Conservation (phyloP, 2,329 filamentous ascomycete species). For the Pseudogymnoascus sp. region DNA sequence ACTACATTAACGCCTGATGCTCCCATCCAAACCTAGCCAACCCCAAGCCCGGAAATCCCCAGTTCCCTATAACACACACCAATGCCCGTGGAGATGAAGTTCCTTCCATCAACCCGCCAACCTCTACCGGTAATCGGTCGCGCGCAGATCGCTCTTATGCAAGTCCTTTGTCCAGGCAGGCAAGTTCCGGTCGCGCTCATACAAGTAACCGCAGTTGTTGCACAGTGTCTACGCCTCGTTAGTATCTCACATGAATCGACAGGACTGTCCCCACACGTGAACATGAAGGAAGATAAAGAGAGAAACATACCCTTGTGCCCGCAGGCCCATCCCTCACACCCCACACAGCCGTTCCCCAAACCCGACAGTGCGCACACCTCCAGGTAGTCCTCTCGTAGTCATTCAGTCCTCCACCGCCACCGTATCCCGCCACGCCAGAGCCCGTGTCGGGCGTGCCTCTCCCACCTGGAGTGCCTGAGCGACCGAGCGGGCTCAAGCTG, state of each 20-base stretch:
- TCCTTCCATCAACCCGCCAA: background rate
- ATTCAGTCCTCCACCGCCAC: conserved; percentile 50
- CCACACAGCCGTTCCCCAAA: conserved; percentile 90
- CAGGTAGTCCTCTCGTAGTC: conserved; percentile 75
- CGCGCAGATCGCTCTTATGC: conserved; percentile 38
- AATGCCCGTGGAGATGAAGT: background rate
- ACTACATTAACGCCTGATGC: background rate
- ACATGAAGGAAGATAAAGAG: conserved; percentile 10
- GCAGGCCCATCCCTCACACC: conserved; percentile 85
- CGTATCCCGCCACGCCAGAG: conserved; percentile 62
- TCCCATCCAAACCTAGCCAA: background rate
- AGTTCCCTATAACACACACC: background rate
- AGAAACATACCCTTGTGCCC: conserved; percentile 65
- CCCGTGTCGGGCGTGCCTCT: conserved; percentile 77
- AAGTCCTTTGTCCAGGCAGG: conserved; percentile 70
- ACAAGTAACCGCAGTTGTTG: conserved; percentile 85
- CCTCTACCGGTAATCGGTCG: conserved; percentile 26
- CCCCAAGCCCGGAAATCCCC: background rate
- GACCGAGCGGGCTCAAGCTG: conserved; percentile 73
- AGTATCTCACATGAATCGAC: conserved; percentile 17
- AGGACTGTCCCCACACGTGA: background rate
- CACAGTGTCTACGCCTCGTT: conserved; percentile 57
- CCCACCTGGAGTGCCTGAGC: conserved; percentile 58
- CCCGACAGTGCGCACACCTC: conserved; percentile 80
- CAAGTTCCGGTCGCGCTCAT: conserved; percentile 77